Base-by-base conservation (phyloP, 179 eudicot genomes). In the Kewa caespitosa region DNA sequence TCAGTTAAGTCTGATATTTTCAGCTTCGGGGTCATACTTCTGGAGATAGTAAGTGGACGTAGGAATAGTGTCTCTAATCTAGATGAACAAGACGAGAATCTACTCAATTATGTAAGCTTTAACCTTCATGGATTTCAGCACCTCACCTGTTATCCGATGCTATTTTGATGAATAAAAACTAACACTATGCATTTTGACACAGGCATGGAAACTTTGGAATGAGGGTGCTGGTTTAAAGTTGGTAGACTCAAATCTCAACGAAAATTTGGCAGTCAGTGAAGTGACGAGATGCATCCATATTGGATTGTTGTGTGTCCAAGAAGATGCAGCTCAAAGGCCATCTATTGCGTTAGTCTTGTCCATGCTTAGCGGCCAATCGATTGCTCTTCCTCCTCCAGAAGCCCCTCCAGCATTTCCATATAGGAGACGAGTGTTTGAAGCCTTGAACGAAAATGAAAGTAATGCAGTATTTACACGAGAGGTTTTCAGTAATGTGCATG, bases 191-290 rank as follows among this genome's bases (percentile, higher is more conserved):
- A n/a, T n/a, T 59, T 59, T 59, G 31, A 32, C n/a, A 8, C 76
- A 79, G 85, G 79, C 81, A n/a, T 85, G 88, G 88, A 80, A 74
- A 77, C 52, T 41, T 11, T 82, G 86, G 88, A 78, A 68, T 20
- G 72, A 74, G 55, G 80, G 75, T 0, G 36, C 32, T 22, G 61
- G 77, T 23, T 32, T 74, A 27, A 39, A 70, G 2, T 33, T 85
- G 31, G 57, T 80, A 12, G 88, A 85, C 67, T 76, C 82, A 23
- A 69, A 39, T 37, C 20, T 85, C 2, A 41, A 36, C 3, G 60
- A 74, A 8, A 66, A 14, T 22, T 52, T 32, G 15, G 46, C 73
- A 20, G 18, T 12, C 10, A 18, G 52, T 39, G 83, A 86, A 76
- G 77, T 81, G 18, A 76, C 70, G 36, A 82, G 81, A 66, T 81